Evolutionary conservation across 371 early-diverging fungal genomes (phyloP).

Genomic region (Mucor indicus): DNA sequence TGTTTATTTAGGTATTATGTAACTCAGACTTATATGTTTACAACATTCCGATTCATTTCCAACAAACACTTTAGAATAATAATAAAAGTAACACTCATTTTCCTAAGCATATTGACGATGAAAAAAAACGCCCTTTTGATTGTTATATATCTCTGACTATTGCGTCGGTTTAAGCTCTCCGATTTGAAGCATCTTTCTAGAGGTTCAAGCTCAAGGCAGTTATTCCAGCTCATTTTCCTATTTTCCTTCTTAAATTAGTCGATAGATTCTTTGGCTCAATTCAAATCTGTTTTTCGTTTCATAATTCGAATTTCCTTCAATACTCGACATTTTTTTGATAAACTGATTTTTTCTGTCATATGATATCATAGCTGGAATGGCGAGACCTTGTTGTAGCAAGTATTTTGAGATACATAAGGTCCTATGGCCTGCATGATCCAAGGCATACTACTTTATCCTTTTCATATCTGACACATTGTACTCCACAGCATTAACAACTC

Average conservation of each 20-base stretch:
- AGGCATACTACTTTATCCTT: slow-evolving; percentile 6
- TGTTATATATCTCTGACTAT: no score
- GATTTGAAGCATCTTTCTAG: no score
- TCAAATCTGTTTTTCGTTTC: slow-evolving; percentile 7
- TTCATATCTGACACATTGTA: slow-evolving; percentile 7
- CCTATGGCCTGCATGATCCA: slow-evolving; percentile 3
- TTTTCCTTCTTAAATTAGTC: slow-evolving; percentile 6
- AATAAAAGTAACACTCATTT: no score
- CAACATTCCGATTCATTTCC: no score
- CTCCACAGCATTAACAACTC: slow-evolving; percentile 11
- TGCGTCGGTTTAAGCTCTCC: no score
- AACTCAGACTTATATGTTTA: no score
- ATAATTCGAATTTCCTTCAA: neutral
- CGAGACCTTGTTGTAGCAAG: neutral
- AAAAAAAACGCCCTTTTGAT: no score
- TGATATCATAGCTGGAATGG: slow-evolving; percentile 7
- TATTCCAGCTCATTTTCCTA: slow-evolving; percentile 9
- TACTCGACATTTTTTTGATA: slow-evolving; percentile 5
- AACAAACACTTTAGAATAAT: no score
- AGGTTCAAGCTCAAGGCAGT: neutral
- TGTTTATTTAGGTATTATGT: no score
- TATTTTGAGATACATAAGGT: slow-evolving; percentile 9
- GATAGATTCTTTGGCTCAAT: slow-evolving; percentile 6
- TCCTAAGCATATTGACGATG: no score
- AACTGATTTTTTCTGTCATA: slow-evolving; percentile 5